Conservation (phyloP, 2,329 filamentous ascomycete species). For the Penicillium sp. region DNA sequence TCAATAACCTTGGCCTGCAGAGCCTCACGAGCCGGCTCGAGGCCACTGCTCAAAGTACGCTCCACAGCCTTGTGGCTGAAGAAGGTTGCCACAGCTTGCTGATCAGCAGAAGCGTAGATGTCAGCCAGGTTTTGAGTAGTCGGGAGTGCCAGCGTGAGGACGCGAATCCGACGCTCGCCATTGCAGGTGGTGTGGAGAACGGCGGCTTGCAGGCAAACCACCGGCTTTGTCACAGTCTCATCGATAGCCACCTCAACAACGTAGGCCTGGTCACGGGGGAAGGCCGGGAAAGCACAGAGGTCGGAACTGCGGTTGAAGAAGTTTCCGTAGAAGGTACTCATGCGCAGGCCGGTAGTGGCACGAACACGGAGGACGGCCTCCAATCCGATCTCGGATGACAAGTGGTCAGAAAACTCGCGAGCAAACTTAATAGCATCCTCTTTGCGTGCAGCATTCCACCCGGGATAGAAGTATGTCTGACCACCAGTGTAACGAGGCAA, state of each 20-base stretch:
- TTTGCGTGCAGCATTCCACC: conserved; percentile 89
- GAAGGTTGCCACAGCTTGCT: conserved; percentile 88
- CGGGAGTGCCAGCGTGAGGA: conserved; percentile 88
- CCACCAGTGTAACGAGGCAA: conserved; percentile 70
- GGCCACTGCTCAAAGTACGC: conserved; percentile 76
- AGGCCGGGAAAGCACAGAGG: conserved; percentile 95
- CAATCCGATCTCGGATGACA: conserved; percentile 94
- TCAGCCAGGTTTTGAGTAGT: conserved; percentile 90
- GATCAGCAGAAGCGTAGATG: conserved; percentile 91
- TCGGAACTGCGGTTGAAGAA: conserved; percentile 99
- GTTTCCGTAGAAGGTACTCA: conserved; percentile 98
- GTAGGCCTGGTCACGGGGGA: conserved; percentile 95
- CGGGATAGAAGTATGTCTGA: conserved; percentile 68
- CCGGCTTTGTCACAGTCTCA: conserved; percentile 85
- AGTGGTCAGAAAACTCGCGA: conserved; percentile 91
- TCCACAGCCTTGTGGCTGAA: conserved; percentile 98
- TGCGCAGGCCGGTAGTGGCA: conserved; percentile 88
- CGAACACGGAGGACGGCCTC: conserved; percentile 95
- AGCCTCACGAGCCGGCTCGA: conserved; percentile 88
- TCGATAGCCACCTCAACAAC: conserved; percentile 98
- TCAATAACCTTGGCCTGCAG: conserved; percentile 90
- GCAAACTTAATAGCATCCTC: conserved; percentile 99
- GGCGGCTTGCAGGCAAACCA: conserved; percentile 89
- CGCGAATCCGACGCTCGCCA: conserved; percentile 90
- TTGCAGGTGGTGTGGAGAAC: conserved; percentile 98